Evolutionary conservation across 129 eudicot species (phyloP).

Genomic region (Heracleum sosnowskyi): DNA sequence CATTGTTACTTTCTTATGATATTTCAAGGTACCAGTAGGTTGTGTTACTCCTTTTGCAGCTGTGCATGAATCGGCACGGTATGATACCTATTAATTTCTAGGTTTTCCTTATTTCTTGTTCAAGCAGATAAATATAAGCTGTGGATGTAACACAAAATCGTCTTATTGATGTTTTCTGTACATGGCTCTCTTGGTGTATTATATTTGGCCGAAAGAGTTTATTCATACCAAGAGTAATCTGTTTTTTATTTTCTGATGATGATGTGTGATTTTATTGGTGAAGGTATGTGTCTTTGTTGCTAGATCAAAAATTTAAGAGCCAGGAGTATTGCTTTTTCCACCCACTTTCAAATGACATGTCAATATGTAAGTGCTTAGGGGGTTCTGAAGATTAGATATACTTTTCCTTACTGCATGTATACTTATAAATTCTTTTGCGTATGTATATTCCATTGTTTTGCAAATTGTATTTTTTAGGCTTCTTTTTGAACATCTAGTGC

Average conservation of each 20-base stretch:
- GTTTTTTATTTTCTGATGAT: background rate
- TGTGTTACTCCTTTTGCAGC: slow-evolving; percentile 92
- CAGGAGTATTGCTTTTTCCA: slow-evolving; percentile 84
- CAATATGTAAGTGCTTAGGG: slow-evolving; percentile 55
- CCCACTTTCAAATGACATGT: slow-evolving; percentile 80
- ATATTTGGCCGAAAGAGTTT: background rate
- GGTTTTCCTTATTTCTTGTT: background rate
- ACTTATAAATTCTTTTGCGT: background rate
- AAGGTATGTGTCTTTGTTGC: slow-evolving; percentile 74
- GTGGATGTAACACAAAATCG: background rate
- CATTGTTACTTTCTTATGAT: slow-evolving; percentile 1
- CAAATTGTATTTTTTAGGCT: background rate
- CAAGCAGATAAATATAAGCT: background rate
- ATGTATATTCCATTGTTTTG: background rate
- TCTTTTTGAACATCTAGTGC: background rate
- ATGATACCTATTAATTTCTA: slow-evolving; percentile 13
- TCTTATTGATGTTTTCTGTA: background rate
- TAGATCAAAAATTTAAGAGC: slow-evolving; percentile 70
- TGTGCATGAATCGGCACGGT: slow-evolving; percentile 87
- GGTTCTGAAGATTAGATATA: background rate
- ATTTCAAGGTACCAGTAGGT: slow-evolving; percentile 75
- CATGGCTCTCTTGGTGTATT: background rate
- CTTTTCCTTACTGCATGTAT: background rate
- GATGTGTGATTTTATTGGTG: slow-evolving; percentile 15
- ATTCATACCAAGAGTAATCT: background rate